phyloP scores from a whole-genome alignment of 306 rosid genomes.

The Pyrus bretschneideri region DNA sequence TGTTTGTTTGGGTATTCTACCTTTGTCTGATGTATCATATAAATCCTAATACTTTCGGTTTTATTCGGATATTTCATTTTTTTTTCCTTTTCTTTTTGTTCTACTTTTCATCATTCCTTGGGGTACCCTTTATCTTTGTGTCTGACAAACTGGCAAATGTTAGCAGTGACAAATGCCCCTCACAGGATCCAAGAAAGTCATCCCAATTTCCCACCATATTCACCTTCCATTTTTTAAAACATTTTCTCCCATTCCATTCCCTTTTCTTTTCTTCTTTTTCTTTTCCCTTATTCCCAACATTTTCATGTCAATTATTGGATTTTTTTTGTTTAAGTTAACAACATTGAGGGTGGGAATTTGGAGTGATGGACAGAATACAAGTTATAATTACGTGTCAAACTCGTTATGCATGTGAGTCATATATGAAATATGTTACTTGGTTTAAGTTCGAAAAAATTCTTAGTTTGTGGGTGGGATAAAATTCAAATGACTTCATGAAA shows the following conservation, averaged over 20 bases:
- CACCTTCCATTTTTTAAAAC: conserved; percentile 16
- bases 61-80: conserved; percentile 50
- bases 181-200: conserved; percentile 93
- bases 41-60: conserved; percentile 48
- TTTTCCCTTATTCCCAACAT: not conserved
- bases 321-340: too few relatives aligned
- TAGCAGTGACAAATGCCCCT: conserved; percentile 54
- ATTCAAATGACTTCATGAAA: too few relatives aligned
- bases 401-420: too few relatives aligned
- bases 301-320: not conserved
- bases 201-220: conserved; percentile 72
- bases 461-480: too few relatives aligned
- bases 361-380: too few relatives aligned
- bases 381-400: too few relatives aligned
- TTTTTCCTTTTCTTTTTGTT: conserved; percentile 43
- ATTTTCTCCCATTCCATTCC: not conserved
- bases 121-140: conserved; percentile 58
- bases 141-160: conserved; percentile 46
- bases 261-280: not conserved
- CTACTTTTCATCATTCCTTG: conserved; percentile 99
- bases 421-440: too few relatives aligned
- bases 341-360: too few relatives aligned
- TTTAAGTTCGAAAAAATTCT: too few relatives aligned
- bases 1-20: conserved; percentile 31
- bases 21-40: conserved; percentile 53